phyloP scores from a whole-genome alignment of 2,329 filamentous ascomycete species.

The Aspergillus floridensis region DNA sequence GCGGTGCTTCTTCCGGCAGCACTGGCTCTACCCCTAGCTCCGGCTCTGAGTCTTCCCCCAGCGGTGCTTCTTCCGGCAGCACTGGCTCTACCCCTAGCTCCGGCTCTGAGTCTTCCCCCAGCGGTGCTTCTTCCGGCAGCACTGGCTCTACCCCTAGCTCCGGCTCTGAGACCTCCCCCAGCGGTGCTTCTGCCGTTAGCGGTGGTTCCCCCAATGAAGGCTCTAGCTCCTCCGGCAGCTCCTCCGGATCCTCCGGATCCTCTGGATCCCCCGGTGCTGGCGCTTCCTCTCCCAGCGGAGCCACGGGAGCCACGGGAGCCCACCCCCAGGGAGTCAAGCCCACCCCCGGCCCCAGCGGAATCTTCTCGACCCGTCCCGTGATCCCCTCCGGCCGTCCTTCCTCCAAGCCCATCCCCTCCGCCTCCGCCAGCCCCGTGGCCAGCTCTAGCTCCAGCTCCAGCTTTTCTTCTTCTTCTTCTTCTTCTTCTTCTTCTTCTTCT shows the following conservation, averaged over 20 bases:
- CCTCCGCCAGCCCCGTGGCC: slow-evolving; percentile 18
- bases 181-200: neutral
- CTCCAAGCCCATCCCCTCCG: slow-evolving; percentile 14
- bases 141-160: neutral
- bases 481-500: slow-evolving; percentile 14
- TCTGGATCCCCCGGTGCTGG: neutral
- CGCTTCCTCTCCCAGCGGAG: neutral
- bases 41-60: neutral
- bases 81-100: slow-evolving; percentile 1
- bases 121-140: neutral
- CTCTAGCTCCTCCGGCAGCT: neutral
- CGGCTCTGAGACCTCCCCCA: neutral
- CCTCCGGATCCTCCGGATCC: no score
- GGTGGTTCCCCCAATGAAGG: neutral
- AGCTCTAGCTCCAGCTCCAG: slow-evolving; percentile 12
- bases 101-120: neutral
- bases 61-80: no score
- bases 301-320: slow-evolving; percentile 1
- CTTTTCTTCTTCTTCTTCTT: slow-evolving; percentile 14
- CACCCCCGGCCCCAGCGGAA: slow-evolving; percentile 15
- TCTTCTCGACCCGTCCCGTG: slow-evolving; percentile 8
- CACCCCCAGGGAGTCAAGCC: slow-evolving; percentile 10
- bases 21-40: neutral
- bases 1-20: neutral
- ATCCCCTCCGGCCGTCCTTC: slow-evolving; percentile 13